Evolutionary conservation across 495 filamentous ascomycete species (phyloP).

Genomic region (Hamigera avellanea): DNA sequence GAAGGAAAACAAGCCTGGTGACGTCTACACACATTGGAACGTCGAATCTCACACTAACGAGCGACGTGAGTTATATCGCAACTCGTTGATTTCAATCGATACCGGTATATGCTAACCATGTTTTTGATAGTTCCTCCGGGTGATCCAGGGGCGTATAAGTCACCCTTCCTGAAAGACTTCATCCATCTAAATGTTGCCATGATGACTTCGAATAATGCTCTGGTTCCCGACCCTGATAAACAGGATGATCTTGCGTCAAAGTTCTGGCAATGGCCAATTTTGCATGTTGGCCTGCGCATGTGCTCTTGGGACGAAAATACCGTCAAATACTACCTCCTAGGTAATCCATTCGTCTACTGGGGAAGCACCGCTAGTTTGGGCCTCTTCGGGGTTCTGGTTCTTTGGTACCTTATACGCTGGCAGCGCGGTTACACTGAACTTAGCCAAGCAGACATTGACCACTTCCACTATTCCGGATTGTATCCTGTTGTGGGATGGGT

Average conservation of each 20-base stretch:
- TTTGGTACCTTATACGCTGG: constrained; percentile 90
- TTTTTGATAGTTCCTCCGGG: constrained; percentile 62
- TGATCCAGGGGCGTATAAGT: constrained; percentile 88
- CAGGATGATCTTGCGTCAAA: constrained; percentile 94
- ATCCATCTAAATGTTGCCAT: constrained; percentile 97
- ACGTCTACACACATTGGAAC: constrained; percentile 98
- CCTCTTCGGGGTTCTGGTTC: constrained; percentile 55
- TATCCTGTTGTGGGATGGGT: constrained; percentile 94
- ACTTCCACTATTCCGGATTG: constrained; percentile 85
- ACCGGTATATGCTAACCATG: too few species aligned
- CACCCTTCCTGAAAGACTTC: constrained; percentile 92
- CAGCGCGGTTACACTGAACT: constrained; percentile 89
- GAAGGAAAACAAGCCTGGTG: constrained; percentile 84
- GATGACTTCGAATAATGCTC: constrained; percentile 99
- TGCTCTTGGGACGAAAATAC: constrained; percentile 95
- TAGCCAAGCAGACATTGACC: constrained; percentile 65
- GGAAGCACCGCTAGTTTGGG: constrained; percentile 70
- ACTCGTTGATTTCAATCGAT: background rate
- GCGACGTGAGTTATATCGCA: constrained; percentile 71
- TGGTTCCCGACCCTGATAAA: constrained; percentile 97
- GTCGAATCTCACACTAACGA: constrained; percentile 93
- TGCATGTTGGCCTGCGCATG: constrained; percentile 93
- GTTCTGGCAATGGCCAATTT: constrained; percentile 97
- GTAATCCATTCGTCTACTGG: constrained; percentile 96
- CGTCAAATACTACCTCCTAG: constrained; percentile 96